These are phyloP conservation scores for Elongisporangium undulatum DNA, from an alignment of 352 stramenopile species.

Conservation along the genomic window DNA sequence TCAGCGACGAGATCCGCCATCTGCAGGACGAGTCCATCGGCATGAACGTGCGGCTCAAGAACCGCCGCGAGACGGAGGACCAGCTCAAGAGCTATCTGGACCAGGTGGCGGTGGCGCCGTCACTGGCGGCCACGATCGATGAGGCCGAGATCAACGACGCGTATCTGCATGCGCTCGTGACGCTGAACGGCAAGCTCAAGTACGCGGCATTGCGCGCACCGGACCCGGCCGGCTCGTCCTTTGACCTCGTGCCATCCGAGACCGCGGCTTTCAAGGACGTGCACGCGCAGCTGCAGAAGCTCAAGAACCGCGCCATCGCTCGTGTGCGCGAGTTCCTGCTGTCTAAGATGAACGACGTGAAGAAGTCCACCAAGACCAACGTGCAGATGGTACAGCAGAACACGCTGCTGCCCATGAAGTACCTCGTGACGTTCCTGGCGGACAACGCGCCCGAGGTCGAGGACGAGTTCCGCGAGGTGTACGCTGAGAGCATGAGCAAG, in stretches of 20 bases:
- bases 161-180: constrained; percentile 92
- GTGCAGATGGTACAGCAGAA: constrained; percentile 98
- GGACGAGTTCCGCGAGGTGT: constrained; percentile 94
- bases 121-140: constrained; percentile 91
- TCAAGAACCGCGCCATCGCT: constrained; percentile 68
- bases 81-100: constrained; percentile 94
- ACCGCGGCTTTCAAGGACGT: constrained; percentile 93
- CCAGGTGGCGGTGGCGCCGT: constrained; percentile 93
- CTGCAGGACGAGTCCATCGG: constrained; percentile 94
- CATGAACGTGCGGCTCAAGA: constrained; percentile 94
- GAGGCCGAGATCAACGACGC: constrained; percentile 92
- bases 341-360: constrained; percentile 90
- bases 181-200: constrained; percentile 91
- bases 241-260: constrained; percentile 85
- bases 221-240: constrained; percentile 60
- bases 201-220: constrained; percentile 76
- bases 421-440: constrained; percentile 94
- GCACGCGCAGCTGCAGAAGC: constrained; percentile 88
- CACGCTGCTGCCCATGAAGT: constrained; percentile 95
- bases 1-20: constrained; percentile 97
- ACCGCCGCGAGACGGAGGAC: constrained; percentile 93
- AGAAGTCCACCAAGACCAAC: constrained; percentile 95
- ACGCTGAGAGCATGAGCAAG: constrained; percentile 97
- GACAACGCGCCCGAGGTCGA: constrained; percentile 92
- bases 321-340: constrained; percentile 93